These are phyloP conservation scores for Macrolepiota albuminosa DNA, from an alignment of 768 basidiomycete species.

Conservation along the genomic window DNA sequence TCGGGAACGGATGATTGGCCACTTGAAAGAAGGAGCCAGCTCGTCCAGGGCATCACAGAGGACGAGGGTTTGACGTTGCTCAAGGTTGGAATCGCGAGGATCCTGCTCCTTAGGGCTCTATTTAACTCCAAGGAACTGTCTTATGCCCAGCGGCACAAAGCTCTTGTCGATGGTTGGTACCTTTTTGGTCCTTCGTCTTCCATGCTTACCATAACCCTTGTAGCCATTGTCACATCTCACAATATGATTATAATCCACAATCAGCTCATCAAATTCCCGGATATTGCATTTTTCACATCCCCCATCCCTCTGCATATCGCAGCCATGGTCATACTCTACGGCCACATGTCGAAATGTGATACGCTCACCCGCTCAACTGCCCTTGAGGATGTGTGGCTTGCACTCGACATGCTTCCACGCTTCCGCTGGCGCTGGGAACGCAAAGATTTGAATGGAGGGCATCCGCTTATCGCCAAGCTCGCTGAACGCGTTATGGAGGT, in stretches of 20 bases:
- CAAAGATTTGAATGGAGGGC: conserved; percentile 72
- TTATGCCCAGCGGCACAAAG: conserved; percentile 61
- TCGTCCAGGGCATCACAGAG: conserved; percentile 72
- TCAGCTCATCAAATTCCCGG: conserved; percentile 78
- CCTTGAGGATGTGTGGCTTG: conserved; percentile 81
- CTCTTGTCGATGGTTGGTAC: conserved; percentile 69
- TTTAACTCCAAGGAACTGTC: conserved; percentile 74
- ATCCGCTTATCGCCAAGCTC: conserved; percentile 80
- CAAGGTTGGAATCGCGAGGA: conserved; percentile 78
- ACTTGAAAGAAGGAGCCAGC: conserved; percentile 54
- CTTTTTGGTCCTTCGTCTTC: background rate
- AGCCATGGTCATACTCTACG: conserved; percentile 88
- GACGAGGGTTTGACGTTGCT: conserved; percentile 79
- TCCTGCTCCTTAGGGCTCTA: conserved; percentile 71
- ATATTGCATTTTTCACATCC: conserved; percentile 85
- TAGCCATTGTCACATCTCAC: conserved; percentile 82
- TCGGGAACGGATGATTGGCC: conserved; percentile 75
- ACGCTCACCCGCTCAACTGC: conserved; percentile 59
- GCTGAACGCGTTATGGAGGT: conserved; percentile 78
- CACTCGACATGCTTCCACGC: conserved; percentile 82
- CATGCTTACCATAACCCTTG: background rate
- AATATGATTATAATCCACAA: conserved; percentile 85
- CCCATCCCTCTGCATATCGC: conserved; percentile 87
- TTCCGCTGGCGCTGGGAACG: conserved; percentile 93
- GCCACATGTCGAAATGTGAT: conserved; percentile 77